Conservation (phyloP, 1,284 basidiomycete genomes). For the Pulveroboletus sp. region DNA sequence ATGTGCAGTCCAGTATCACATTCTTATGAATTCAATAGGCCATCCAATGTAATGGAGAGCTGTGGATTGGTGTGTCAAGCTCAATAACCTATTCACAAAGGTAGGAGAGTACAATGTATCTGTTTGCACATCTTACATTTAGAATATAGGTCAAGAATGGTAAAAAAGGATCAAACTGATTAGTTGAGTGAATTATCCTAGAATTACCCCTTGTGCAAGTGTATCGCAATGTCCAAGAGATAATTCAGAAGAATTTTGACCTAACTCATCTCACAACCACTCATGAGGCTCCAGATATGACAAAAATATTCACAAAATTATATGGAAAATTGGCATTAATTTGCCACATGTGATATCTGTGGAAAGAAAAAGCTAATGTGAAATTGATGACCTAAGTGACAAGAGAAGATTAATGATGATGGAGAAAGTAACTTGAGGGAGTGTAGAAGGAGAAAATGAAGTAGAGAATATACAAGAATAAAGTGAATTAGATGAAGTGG, state of each 20-base stretch:
- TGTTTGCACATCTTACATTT: no score
- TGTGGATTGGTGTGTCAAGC: slow-evolving; percentile 28
- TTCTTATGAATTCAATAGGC: slow-evolving; percentile 24
- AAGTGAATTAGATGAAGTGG: no score
- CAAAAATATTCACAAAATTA: background rate
- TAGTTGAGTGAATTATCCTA: slow-evolving; percentile 24
- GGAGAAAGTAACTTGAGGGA: slow-evolving; percentile 5
- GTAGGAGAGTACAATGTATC: background rate
- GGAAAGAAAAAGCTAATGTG: background rate
- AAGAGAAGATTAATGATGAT: background rate
- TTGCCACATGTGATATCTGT: background rate
- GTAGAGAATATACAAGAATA: no score
- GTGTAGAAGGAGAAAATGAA: no score
- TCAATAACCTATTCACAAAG: slow-evolving; percentile 27
- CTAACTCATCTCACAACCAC: background rate
- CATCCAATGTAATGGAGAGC: slow-evolving; percentile 12
- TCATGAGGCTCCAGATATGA: background rate
- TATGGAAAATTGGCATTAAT: background rate
- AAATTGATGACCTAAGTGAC: background rate
- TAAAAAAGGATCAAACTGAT: slow-evolving; percentile 18
- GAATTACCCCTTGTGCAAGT: slow-evolving; percentile 33
- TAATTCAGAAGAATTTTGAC: background rate
- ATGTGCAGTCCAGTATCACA: slow-evolving; percentile 17
- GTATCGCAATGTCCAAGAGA: slow-evolving; percentile 11
- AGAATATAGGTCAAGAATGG: slow-evolving; percentile 12